Evolutionary conservation across 2,329 filamentous ascomycete species (phyloP), one percentile per base, ranked within the genome.

Genomic region (Didymellaceae sp.): DNA sequence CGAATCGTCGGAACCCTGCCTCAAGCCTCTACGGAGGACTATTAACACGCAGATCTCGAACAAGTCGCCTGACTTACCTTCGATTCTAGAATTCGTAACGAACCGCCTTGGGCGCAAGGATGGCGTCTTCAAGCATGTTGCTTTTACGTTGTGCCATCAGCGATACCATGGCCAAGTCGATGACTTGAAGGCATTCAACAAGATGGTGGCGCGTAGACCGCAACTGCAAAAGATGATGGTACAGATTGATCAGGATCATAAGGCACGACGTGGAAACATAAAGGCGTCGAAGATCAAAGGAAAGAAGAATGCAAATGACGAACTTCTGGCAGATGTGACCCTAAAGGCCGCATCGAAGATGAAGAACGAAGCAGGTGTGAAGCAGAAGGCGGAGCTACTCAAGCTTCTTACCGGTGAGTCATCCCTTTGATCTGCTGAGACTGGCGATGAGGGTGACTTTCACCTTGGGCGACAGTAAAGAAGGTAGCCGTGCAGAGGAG

Each of bases 241-340:
- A 17, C 34, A 51, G 22, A 51, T 51, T 21, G 40, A 51, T 20
- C 30, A 20, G 28, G 7, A 26, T 5, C 28, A 50, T 9, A 34
- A 50, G 17, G 28, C 28, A 16, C 16, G 32, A 8, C 40, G 46
- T 3, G 21, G 30, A 17, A 37, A 30, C 13, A n/a, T 20, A 11
- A 28, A 26, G 3, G 41, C 41, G 7, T 38, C 34, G n/a, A 33
- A 21, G 18, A 9, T 21, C n/a, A 10, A 18, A 18, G 1, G 14
- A 5, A 22, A 30, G 13, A 11, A 33, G 14, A 5, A 20, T 4
- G n/a, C n/a, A 2, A 35, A 45, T 25, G 11, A 16, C 2, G 18
- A 11, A 0, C 18, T 21, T 3, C 16, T 5, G 11, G 24, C 26
- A 11, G 34, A 13, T 11, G 21, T 11, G 6, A 8, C n/a, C 13